phyloP scores from a whole-genome alignment of 176 grass and related monocot genomes.

The Zoysia japonica region DNA sequence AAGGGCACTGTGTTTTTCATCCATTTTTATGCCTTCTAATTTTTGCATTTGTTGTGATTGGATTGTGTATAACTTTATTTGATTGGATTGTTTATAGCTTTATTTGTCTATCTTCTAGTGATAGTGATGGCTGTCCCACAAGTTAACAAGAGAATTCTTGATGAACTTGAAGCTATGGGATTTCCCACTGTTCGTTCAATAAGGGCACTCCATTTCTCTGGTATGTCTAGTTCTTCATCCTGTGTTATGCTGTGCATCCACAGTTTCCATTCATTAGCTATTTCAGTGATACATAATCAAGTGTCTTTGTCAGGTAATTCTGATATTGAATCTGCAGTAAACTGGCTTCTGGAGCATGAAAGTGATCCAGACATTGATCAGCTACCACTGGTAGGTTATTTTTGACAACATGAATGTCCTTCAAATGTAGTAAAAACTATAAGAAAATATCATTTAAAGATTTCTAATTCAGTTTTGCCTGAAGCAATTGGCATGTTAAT shows the following conservation, averaged over 20 bases:
- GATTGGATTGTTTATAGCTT: not conserved
- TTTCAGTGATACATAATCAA: conserved; percentile 29
- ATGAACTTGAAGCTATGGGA: conserved; percentile 83
- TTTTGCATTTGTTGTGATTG: conserved; percentile 26
- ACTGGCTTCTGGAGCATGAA: conserved; percentile 94
- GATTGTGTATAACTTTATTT: not conserved
- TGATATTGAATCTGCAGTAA: conserved; percentile 67
- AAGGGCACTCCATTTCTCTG: conserved; percentile 84
- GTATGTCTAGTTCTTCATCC: conserved; percentile 46
- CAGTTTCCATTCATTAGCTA: not conserved
- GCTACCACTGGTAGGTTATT: conserved; percentile 62
- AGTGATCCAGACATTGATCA: conserved; percentile 84
- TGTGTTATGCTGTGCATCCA: conserved; percentile 1
- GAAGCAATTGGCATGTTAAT: conserved; percentile 21
- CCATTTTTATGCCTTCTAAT: not conserved
- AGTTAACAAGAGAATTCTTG: conserved; percentile 74
- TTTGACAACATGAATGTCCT: conserved; percentile 18
- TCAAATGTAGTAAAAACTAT: not conserved
- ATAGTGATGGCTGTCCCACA: conserved; percentile 81
- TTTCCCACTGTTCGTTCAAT: conserved; percentile 68
- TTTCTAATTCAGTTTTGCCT: conserved; percentile 14
- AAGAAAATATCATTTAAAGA: not conserved
- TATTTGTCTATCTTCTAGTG: conserved; percentile 23
- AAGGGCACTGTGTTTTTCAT: conserved; percentile 1
- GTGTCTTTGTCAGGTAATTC: conserved; percentile 61